Percentiles rank a stretch among this genome's conserved stretches.
Evolutionary conservation across 2,329 filamentous ascomycete species (phyloP).

Genomic region (Phoma sp.): DNA sequence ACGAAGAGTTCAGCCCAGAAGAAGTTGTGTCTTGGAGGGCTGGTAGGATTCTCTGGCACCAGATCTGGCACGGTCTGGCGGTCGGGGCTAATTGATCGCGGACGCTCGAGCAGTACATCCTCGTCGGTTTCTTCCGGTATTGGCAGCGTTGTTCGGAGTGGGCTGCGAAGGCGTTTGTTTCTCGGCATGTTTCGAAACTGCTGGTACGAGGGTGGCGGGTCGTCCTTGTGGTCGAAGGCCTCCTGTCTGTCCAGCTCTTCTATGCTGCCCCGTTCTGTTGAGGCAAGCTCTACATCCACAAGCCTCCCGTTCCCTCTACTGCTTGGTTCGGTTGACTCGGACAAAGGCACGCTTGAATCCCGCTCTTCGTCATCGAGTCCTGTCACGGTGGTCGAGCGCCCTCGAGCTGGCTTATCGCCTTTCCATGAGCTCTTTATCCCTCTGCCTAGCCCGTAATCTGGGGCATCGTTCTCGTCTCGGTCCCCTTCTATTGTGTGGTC

Average conservation of each 20-base stretch:
- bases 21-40: constrained; percentile 71
- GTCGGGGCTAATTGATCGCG: constrained; percentile 56
- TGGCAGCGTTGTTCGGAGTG: constrained; percentile 48
- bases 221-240: constrained; percentile 53
- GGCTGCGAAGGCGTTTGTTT: constrained; percentile 50
- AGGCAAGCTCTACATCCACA: constrained; percentile 86
- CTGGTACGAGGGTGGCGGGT: constrained; percentile 64
- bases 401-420: constrained; percentile 55
- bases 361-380: constrained; percentile 47
- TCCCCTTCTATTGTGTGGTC: constrained; percentile 61
- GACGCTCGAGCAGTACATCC: constrained; percentile 55
- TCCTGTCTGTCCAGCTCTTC: constrained; percentile 49
- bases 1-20: constrained; percentile 93
- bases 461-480: constrained; percentile 49
- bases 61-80: constrained; percentile 64
- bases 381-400: constrained; percentile 47
- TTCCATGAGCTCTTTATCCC: constrained; percentile 67
- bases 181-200: constrained; percentile 60
- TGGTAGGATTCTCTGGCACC: constrained; percentile 58
- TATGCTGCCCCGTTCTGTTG: constrained; percentile 59
- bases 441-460: constrained; percentile 53
- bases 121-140: constrained; percentile 61
- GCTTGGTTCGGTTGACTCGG: constrained; percentile 53
- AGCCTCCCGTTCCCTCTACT: constrained; percentile 71
- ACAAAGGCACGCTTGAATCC: constrained; percentile 51